Base-by-base conservation (phyloP, 2,329 filamentous ascomycete species). In the Microcera coccophila region DNA sequence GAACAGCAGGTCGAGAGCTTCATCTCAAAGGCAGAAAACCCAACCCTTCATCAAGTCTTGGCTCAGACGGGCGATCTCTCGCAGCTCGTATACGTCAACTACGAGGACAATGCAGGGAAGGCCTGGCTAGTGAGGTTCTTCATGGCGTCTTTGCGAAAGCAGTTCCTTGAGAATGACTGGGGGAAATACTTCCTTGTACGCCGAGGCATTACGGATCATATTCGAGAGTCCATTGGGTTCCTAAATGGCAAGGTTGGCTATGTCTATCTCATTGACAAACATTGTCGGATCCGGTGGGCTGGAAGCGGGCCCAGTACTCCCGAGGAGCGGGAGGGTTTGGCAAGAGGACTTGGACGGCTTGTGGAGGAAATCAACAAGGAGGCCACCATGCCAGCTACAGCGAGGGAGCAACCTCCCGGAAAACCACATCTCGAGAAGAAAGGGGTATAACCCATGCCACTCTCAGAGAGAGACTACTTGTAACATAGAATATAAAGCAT, bases 161-260 rank as follows among this genome's bases (percentile, higher is more conserved):
- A 65, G 43, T 63, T 81, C 20, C 68, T 70, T 10, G 63, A 74
- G 60, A 66, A 67, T 42, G 73, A 81, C 48, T 81, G 79, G 75
- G 69, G 67, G 36, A 72, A 71, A 54, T 85, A 85, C 62, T 82
- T 85, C 52, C 57, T 84, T 22, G 75, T 85, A 16, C 69, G 70
- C 39, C 72, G 67, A 47, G 80, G 78, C 29, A 61, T 85, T 39
- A 75, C 77, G 1, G 76, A 82, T 40, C 73, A 81, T 42, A 78
- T 84, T 42, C 72, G 76, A 39, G 81, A 84, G 63, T 72, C 69
- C 29, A 79, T 85, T 48, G 82, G 82, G 10, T 54, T 95, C 62
- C 70, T 95, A 61, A 98, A 98, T 67, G 82, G 81, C 53, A 94
- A 90, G 67, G 91, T 96, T 24, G 91, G 90, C 28, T 97, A 96